A percentile compares a stretch with the other conserved stretches of the same genome.
These are phyloP conservation scores for Cladophialophora bantiana DNA, from an alignment of 2,329 filamentous ascomycete species.

Conservation along the genomic window DNA sequence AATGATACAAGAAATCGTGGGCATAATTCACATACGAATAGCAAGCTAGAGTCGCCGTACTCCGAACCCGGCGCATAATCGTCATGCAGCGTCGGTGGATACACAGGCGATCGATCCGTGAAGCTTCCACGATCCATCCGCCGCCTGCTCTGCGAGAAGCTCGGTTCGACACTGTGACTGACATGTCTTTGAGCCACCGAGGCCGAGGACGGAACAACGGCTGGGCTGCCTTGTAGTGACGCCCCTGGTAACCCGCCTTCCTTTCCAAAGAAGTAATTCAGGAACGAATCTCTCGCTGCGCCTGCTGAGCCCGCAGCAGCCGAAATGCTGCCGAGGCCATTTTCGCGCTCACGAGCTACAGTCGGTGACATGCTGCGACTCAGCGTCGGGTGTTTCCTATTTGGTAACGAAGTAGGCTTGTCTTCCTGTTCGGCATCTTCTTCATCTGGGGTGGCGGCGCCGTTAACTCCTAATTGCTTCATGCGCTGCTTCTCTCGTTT, in stretches of 20 bases:
- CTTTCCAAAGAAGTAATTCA: conserved; percentile 99
- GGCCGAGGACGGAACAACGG: conserved; percentile 51
- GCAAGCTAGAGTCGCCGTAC: conserved; percentile 53
- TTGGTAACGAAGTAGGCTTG: conserved; percentile 59
- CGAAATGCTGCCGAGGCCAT: conserved; percentile 66
- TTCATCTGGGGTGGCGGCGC: conserved; percentile 70
- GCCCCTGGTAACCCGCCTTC: conserved; percentile 68
- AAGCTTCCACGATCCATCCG: conserved; percentile 59
- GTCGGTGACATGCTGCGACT: conserved; percentile 84
- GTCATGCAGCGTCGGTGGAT: conserved; percentile 54
- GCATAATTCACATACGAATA: conserved; percentile 54
- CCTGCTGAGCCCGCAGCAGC: conserved; percentile 66
- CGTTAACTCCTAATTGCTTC: conserved; percentile 84
- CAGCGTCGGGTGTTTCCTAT: conserved; percentile 67
- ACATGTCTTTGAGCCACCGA: conserved; percentile 67
- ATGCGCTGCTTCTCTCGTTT: conserved; percentile 81
- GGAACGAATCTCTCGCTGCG: conserved; percentile 82
- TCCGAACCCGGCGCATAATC: conserved; percentile 50
- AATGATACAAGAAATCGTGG: conserved; percentile 15
- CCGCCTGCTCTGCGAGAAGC: conserved; percentile 82
- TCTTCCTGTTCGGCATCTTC: conserved; percentile 71
- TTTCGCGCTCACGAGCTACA: conserved; percentile 67
- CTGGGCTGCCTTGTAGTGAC: conserved; percentile 46
- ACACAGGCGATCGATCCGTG: conserved; percentile 48
- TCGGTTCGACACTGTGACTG: conserved; percentile 79